Base-by-base conservation (phyloP, 139 green algal species). In the Tetraselmis chui region DNA sequence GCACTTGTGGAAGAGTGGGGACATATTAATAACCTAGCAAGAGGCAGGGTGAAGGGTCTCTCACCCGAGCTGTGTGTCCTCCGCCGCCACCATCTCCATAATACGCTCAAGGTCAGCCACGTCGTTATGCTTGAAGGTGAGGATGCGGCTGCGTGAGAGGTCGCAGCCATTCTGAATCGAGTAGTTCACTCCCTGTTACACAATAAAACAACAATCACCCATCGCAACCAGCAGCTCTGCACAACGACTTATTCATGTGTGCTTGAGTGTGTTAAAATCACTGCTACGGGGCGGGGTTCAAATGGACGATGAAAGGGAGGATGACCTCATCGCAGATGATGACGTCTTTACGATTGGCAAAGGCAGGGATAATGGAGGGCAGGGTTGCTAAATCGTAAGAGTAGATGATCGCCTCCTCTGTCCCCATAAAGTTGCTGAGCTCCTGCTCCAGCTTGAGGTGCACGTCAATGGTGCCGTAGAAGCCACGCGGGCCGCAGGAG, bases 381-480 rank as follows among this genome's bases (percentile, higher is more conserved):
- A 95, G 83, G 0, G 97, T 99, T 77, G 94, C 92, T 23, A 97
- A 90, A 85, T 98, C 97, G 80, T 97, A 99, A 0, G 91, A 93
- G 84, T 98, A 99, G 28, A 99, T 88, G 83, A 98, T 98, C 76
- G 86, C 89, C 77, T 97, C 93, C 75, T 96, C 83, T 1, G 85
- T 91, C n/a, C 91, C 91, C 88, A 97, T 94, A 88, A 97, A 98
- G 23, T 81, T 25, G 0, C 92, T 90, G 26, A 99, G 79, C 2
- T 89, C 26, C 45, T 83, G 85, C 85, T 98, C 95, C 82, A 99
- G 81, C 28, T 97, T 76, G 81, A 99, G 79, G 85, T 98, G 95
- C 26, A 97, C 94, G 84, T 98, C 95, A 67, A 99, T 96, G 28
- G 97, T 99, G 28, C 97, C 97, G 79, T 99, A 99, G 82, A 99